A percentile compares a stretch with the other conserved stretches of the same genome.
Conservation (phyloP, 2,329 filamentous ascomycete species). For the Nothomitra cinnamomea region DNA sequence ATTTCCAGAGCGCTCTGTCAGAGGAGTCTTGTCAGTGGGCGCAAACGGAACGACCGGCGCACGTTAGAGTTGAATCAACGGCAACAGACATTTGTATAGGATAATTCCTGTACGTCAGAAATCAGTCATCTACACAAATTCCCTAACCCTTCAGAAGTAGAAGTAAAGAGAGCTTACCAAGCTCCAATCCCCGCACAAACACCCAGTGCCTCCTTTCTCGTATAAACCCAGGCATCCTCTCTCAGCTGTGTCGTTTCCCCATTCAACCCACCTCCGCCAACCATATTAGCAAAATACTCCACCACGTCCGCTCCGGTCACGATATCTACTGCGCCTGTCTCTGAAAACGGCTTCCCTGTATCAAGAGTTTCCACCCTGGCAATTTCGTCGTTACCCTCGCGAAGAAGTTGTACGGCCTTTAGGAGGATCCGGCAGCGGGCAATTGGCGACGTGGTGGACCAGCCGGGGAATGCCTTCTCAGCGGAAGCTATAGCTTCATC, state of each 20-base stretch:
- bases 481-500: slow-evolving; percentile 58
- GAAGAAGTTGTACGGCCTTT: slow-evolving; percentile 55
- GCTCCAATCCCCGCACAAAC: slow-evolving; percentile 78
- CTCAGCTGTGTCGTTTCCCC: slow-evolving; percentile 62
- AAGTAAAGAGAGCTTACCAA: slow-evolving; percentile 26
- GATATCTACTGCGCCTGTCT: slow-evolving; percentile 72
- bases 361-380: slow-evolving; percentile 67
- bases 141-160: background rate
- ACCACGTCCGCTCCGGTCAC: slow-evolving; percentile 70
- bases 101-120: slow-evolving; percentile 43
- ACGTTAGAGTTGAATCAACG: slow-evolving; percentile 6
- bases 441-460: slow-evolving; percentile 60
- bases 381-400: slow-evolving; percentile 61
- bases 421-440: slow-evolving; percentile 64
- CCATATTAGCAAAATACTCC: slow-evolving; percentile 70
- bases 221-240: slow-evolving; percentile 65
- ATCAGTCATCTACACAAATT: background rate
- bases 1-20: slow-evolving; percentile 61
- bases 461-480: slow-evolving; percentile 51
- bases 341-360: slow-evolving; percentile 71
- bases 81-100: slow-evolving; percentile 55
- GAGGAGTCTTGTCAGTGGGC: background rate
- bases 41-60: background rate
- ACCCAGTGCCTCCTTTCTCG: slow-evolving; percentile 63
- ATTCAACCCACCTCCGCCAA: slow-evolving; percentile 62